Evolutionary conservation across 495 filamentous ascomycete species (phyloP).

Genomic region (Clavariopsis aquatica): DNA sequence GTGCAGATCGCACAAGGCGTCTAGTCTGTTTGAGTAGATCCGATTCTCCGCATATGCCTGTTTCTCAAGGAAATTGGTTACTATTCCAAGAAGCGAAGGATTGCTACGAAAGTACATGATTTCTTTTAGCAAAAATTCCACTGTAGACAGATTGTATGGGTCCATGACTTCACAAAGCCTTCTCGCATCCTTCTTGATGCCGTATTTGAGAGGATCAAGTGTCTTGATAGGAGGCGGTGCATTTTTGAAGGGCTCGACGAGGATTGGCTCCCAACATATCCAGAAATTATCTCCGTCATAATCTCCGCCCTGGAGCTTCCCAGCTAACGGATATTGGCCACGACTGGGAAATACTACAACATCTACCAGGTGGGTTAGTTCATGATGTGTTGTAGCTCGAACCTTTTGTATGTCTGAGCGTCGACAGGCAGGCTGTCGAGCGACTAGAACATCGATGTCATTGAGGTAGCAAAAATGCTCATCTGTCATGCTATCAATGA

Average conservation of each 20-base stretch:
- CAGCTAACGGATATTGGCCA: constrained; percentile 70
- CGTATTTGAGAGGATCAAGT: constrained; percentile 56
- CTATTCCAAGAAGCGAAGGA: constrained; percentile 67
- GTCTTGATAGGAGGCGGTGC: constrained; percentile 55
- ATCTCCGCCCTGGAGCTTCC: constrained; percentile 86
- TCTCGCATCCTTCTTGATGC: constrained; percentile 60
- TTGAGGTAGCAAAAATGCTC: constrained; percentile 63
- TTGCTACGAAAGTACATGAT: constrained; percentile 68
- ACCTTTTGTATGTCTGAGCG: constrained; percentile 81
- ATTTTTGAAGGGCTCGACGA: constrained; percentile 76
- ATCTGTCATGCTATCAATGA: constrained; percentile 54
- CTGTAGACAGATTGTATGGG: not conserved
- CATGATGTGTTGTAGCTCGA: constrained; percentile 60
- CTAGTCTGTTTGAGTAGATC: constrained; percentile 57
- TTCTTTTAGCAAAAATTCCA: constrained; percentile 56
- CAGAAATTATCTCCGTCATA: constrained; percentile 85
- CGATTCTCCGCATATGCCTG: constrained; percentile 63
- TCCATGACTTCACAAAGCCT: constrained; percentile 52
- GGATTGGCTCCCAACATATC: constrained; percentile 82
- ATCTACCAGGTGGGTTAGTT: constrained; percentile 76
- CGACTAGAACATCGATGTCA: constrained; percentile 77
- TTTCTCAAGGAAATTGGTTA: constrained; percentile 72
- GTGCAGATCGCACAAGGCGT: constrained; percentile 67
- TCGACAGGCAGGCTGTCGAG: constrained; percentile 77
- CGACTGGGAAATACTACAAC: constrained; percentile 81